A percentile compares a stretch with the other conserved stretches of the same genome.
Conservation (phyloP, 768 basidiomycete genomes). For the Pholiota molesta region DNA sequence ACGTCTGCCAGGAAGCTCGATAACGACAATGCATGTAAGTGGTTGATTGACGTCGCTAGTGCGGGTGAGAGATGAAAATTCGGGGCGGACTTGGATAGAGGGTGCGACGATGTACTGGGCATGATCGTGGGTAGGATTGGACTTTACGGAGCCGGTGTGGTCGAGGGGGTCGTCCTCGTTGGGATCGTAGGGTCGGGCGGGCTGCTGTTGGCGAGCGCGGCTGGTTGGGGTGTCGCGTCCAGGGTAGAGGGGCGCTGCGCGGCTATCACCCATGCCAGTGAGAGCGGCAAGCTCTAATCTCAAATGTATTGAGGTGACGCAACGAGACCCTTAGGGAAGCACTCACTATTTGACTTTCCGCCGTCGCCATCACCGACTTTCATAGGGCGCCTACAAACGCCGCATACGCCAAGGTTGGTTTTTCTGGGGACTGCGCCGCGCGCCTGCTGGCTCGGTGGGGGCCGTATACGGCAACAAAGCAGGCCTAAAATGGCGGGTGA, state of each 20-base stretch:
- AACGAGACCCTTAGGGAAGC: conserved; percentile 9
- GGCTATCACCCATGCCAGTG: conserved; percentile 82
- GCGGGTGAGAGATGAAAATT: conserved; percentile 83
- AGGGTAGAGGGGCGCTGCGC: conserved; percentile 58
- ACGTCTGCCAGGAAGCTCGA: conserved; percentile 87
- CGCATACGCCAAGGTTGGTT: conserved; percentile 91
- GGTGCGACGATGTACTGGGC: conserved; percentile 85
- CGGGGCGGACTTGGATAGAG: conserved; percentile 90
- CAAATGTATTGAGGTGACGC: conserved; percentile 11
- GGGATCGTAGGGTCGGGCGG: conserved; percentile 59
- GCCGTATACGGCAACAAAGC: conserved; percentile 96
- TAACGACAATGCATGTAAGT: conserved; percentile 90
- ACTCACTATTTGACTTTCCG: conserved; percentile 87
- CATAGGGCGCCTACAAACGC: conserved; percentile 97
- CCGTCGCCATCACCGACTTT: conserved; percentile 88
- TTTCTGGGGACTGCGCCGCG: conserved; percentile 58
- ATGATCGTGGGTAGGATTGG: conserved; percentile 45
- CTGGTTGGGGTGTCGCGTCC: conserved; percentile 65
- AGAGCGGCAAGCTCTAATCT: conserved; percentile 86
- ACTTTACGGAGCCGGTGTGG: conserved; percentile 51
- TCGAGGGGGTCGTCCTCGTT: conserved; percentile 88
- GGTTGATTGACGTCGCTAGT: conserved; percentile 74
- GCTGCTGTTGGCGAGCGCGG: conserved; percentile 35
- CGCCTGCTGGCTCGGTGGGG: conserved; percentile 68
- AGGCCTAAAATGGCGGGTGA: conserved; percentile 59